Percentiles rank a stretch among this genome's conserved stretches.
Conservation (phyloP, 1,284 basidiomycete species). For the Melampsora americana region DNA sequence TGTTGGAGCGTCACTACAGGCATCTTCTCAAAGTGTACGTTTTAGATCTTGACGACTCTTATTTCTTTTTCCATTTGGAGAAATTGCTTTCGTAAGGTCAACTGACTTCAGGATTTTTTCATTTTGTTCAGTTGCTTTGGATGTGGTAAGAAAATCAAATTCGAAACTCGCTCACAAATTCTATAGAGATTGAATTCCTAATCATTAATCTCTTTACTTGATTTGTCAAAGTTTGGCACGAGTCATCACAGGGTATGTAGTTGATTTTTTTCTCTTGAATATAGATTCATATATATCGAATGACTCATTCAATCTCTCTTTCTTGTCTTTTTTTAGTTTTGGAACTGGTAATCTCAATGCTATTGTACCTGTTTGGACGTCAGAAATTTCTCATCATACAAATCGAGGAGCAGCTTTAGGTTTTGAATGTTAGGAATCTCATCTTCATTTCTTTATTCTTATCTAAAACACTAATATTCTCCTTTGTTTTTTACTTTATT, state of each 20-base stretch:
- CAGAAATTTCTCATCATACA: constrained; percentile 50
- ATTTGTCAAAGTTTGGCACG: constrained; percentile 5
- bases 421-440: constrained; percentile 46
- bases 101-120: too few species aligned
- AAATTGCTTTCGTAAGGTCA: too few species aligned
- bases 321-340: constrained; percentile 34
- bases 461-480: neutral
- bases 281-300: neutral
- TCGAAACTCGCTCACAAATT: neutral
- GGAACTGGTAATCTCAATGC: constrained; percentile 52
- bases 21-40: constrained; percentile 46
- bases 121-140: constrained; percentile 44
- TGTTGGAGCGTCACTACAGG: constrained; percentile 50
- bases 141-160: constrained; percentile 45
- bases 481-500: neutral
- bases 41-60: neutral
- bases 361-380: constrained; percentile 51
- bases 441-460: neutral
- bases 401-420: constrained; percentile 50
- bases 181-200: neutral
- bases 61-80: too few species aligned
- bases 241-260: constrained; percentile 48
- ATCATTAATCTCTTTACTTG: neutral
- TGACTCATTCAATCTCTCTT: neutral
- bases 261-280: neutral